Evolutionary conservation across 2,329 filamentous ascomycete genomes (phyloP).

Genomic region (Leptographium lundbergii): DNA sequence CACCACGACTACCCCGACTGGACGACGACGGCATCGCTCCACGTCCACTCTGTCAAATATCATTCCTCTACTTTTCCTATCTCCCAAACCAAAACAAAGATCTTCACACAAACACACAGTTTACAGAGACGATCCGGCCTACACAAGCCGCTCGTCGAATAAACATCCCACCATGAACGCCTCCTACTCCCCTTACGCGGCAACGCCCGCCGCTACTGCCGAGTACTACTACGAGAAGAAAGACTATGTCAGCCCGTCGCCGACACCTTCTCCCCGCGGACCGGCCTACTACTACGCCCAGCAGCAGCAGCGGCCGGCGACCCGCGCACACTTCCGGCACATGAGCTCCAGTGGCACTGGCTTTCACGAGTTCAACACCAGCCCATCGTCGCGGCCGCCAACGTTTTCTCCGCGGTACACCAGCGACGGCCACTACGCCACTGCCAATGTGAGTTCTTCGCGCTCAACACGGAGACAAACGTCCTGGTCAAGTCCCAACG

Average conservation of each 20-base stretch:
- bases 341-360: slow-evolving; percentile 25
- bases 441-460: slow-evolving; percentile 51
- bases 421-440: slow-evolving; percentile 50
- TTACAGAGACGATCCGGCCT: neutral
- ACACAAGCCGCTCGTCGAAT: neutral
- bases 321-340: slow-evolving; percentile 36
- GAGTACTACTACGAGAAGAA: slow-evolving; percentile 40
- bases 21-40: slow-evolving; percentile 11
- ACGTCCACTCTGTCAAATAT: slow-evolving; percentile 11
- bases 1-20: slow-evolving; percentile 10
- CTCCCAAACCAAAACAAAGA: slow-evolving; percentile 9
- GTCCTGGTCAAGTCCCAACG: slow-evolving; percentile 32
- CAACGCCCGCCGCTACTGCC: slow-evolving; percentile 30
- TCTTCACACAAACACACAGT: slow-evolving; percentile 4
- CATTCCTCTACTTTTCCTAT: slow-evolving; percentile 10
- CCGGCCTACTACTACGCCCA: slow-evolving; percentile 27
- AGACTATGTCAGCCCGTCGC: slow-evolving; percentile 40
- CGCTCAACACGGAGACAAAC: slow-evolving; percentile 29
- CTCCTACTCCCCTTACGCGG: slow-evolving; percentile 30
- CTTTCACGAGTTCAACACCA: slow-evolving; percentile 25
- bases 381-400: slow-evolving; percentile 27
- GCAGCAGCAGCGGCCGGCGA: slow-evolving; percentile 34
- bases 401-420: slow-evolving; percentile 48
- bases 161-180: slow-evolving; percentile 26
- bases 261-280: slow-evolving; percentile 43